These are phyloP conservation scores for Pleurotus tuoliensis DNA, from an alignment of 768 basidiomycete genomes.

Conservation along the genomic window DNA sequence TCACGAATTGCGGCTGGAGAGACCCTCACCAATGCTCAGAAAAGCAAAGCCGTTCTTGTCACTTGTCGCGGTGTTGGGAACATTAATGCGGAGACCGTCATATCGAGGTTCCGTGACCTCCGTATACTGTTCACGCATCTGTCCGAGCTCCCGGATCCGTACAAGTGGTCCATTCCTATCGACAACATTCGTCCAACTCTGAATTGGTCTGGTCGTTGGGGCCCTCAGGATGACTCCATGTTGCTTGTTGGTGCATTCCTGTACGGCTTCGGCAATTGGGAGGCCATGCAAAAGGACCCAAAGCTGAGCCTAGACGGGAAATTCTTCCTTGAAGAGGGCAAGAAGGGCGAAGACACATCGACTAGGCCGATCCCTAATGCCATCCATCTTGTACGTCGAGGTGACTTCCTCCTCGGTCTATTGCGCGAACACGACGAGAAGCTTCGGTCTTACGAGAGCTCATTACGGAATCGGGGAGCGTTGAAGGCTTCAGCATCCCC, in stretches of 20 bases:
- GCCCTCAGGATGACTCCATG: conserved; percentile 88
- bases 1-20: conserved; percentile 76
- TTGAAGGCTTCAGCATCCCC: conserved; percentile 73
- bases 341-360: conserved; percentile 84
- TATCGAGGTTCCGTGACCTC: conserved; percentile 85
- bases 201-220: conserved; percentile 97
- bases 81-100: conserved; percentile 97
- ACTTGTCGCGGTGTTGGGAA: conserved; percentile 85
- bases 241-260: conserved; percentile 89
- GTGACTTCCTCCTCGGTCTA: conserved; percentile 86
- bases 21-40: conserved; percentile 86
- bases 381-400: conserved; percentile 95
- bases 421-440: conserved; percentile 89
- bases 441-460: conserved; percentile 83
- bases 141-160: conserved; percentile 64
- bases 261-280: conserved; percentile 98
- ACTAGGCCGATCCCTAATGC: conserved; percentile 93
- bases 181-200: conserved; percentile 92
- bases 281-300: conserved; percentile 86
- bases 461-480: conserved; percentile 66
- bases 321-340: conserved; percentile 97
- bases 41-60: conserved; percentile 95
- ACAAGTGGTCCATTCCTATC: conserved; percentile 84
- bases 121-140: conserved; percentile 83
- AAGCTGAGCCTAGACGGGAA: conserved; percentile 83